Conservation (phyloP, 495 filamentous ascomycete genomes). For the Copromyces sp. region DNA sequence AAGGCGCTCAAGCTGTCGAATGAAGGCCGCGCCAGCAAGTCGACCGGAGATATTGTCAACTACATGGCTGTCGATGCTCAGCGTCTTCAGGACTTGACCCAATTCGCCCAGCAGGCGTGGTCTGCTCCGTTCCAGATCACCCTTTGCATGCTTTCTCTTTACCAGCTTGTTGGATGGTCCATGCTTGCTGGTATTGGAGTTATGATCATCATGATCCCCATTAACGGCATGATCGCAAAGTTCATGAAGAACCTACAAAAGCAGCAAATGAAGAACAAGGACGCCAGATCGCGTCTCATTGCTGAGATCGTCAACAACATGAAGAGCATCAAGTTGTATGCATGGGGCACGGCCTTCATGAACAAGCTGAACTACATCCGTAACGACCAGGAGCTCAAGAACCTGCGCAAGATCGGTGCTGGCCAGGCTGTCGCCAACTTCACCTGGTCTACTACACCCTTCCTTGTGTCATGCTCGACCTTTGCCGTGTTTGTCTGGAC, state of each 20-base stretch:
- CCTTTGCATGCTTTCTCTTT: constrained; percentile 90
- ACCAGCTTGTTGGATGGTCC: constrained; percentile 82
- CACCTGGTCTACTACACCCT: constrained; percentile 98
- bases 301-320: constrained; percentile 99
- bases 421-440: constrained; percentile 92
- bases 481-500: constrained; percentile 92
- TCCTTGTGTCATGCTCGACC: constrained; percentile 94
- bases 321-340: constrained; percentile 98
- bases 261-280: constrained; percentile 98
- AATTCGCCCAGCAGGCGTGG: constrained; percentile 90
- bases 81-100: constrained; percentile 85
- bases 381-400: constrained; percentile 91
- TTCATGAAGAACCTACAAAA: constrained; percentile 94
- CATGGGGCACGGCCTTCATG: constrained; percentile 95
- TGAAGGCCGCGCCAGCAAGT: constrained; percentile 82
- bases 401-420: constrained; percentile 90
- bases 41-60: constrained; percentile 97
- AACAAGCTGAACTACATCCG: constrained; percentile 90
- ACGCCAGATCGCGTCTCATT: constrained; percentile 83
- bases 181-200: constrained; percentile 95
- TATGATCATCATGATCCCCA: constrained; percentile 95
- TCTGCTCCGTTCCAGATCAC: constrained; percentile 94
- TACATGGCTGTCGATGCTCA: constrained; percentile 98
- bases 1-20: constrained; percentile 87
- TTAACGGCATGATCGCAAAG: constrained; percentile 87